Conservation (phyloP, 768 basidiomycete genomes). For the Daedaleopsis sinensis region DNA sequence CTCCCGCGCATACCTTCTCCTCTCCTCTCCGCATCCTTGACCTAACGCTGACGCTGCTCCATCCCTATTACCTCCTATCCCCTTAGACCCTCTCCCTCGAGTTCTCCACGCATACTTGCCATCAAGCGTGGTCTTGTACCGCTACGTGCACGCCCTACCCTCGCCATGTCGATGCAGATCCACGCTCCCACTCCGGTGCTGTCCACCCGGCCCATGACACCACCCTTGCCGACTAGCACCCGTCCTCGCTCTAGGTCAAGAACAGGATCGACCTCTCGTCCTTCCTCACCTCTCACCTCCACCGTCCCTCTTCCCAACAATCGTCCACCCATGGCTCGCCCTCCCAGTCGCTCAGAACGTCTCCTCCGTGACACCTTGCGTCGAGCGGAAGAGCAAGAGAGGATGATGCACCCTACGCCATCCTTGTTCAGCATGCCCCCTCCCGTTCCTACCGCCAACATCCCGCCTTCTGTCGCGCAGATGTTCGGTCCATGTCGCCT, state of each 20-base stretch:
- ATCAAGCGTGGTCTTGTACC: constrained; percentile 26
- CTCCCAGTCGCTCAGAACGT: constrained; percentile 55
- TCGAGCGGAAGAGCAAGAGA: constrained; percentile 48
- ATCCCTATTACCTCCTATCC: constrained; percentile 9
- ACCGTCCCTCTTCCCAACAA: constrained; percentile 20
- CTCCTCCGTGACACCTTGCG: constrained; percentile 59
- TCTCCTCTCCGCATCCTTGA: constrained; percentile 10
- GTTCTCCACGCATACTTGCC: constrained; percentile 16
- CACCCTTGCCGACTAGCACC: constrained; percentile 15
- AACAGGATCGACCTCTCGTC: constrained; percentile 23
- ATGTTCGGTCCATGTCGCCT: constrained; percentile 19
- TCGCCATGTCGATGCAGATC: constrained; percentile 41
- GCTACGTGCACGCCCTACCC: constrained; percentile 35
- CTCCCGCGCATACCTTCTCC: constrained; percentile 19
- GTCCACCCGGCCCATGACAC: constrained; percentile 22
- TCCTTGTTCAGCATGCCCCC: constrained; percentile 21
- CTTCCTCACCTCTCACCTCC: constrained; percentile 30
- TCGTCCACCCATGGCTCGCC: constrained; percentile 36
- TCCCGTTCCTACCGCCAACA: neutral
- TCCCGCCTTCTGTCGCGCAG: constrained; percentile 18
- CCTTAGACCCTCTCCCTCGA: constrained; percentile 21
- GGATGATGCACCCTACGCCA: constrained; percentile 29
- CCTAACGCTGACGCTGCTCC: constrained; percentile 16
- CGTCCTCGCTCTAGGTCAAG: constrained; percentile 28
- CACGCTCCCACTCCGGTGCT: constrained; percentile 34